phyloP scores from a whole-genome alignment of 139 green algal species.

The Diplosphaera chodatii region DNA sequence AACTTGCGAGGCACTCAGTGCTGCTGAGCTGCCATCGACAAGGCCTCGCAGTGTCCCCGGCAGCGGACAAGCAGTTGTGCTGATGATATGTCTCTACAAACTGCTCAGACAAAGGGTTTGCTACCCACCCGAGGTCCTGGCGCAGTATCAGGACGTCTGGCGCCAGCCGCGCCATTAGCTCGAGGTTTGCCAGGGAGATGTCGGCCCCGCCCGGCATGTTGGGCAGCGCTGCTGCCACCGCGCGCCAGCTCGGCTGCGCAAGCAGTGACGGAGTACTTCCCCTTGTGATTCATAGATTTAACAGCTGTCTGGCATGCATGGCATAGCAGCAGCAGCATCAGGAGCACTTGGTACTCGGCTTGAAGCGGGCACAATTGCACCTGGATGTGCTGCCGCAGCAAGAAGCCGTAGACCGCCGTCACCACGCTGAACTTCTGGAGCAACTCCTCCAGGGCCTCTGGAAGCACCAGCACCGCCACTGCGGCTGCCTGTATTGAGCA shows the following conservation, averaged over 20 bases:
- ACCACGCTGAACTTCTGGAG: conserved; percentile 30
- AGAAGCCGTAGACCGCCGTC: conserved; percentile 42
- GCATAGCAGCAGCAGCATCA: no score
- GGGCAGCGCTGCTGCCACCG: not conserved
- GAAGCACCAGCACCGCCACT: conserved; percentile 45
- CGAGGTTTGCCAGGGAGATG: conserved; percentile 24
- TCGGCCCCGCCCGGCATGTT: conserved; percentile 4
- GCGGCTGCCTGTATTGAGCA: conserved; percentile 10
- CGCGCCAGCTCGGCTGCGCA: conserved; percentile 15
- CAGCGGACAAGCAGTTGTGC: no score
- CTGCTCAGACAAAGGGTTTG: no score
- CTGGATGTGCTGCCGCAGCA: conserved; percentile 49
- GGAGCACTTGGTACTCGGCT: no score
- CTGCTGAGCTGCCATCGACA: no score
- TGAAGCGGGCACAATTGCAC: no score
- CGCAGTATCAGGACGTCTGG: conserved; percentile 31
- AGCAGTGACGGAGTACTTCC: no score
- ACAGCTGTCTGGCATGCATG: no score
- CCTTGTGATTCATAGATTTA: no score
- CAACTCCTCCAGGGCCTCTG: conserved; percentile 26
- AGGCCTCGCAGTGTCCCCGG: no score
- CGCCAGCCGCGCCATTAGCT: conserved; percentile 33
- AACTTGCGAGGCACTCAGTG: no score
- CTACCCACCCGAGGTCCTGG: conserved; percentile 16
- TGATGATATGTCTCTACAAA: no score